Base-by-base conservation (phyloP, 805 yeast genomes). In the Pichia insulana region DNA sequence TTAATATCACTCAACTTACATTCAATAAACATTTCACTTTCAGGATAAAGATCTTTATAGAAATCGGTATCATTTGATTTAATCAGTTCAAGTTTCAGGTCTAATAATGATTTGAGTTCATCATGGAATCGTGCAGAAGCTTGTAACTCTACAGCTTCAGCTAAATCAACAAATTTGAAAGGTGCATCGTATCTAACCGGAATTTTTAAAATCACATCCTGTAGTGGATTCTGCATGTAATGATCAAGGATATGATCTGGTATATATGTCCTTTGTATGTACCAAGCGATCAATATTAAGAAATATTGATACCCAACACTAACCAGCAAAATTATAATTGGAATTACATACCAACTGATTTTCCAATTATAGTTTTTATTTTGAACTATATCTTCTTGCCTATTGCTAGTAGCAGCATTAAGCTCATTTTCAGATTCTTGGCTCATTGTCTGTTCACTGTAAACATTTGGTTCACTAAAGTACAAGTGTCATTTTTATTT, bases 131-230 rank as follows among this genome's bases (percentile, higher is more conserved):
- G 60, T 13, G 64, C 61, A 45, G 71, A 65, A 2, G 74, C 52
- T 50, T 76, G 74, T 11, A 67, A 52, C 45, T 73, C 71, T 2
- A 72, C 55, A 1, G 83, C 87, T 34, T 67, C 67, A 2, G 70
- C 73, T 16, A 87, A 54, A 56, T 87, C 95, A 0, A 90, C 89
- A 50, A 80, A 78, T 15, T 62, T 58, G 48, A 77, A 68, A 10
- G 68, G 68, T 1, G 59, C 51, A n/a, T 60, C 58, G 18, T 69
- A 50, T 37, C 61, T 67, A 3, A 74, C 63, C 0, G 76, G 76
- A 6, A 74, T 63, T 2, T 52, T 60, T 34, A 76, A 41, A 19
- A 58, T 58, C 2, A 75, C 46, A 50, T 74, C 80, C 18, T 59
- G 50, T 35, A 68, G 58, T 11, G 69, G 71, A 38, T 67, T 52